Conservation (phyloP, 805 yeast genomes). For the Ascoidea asiatica region DNA sequence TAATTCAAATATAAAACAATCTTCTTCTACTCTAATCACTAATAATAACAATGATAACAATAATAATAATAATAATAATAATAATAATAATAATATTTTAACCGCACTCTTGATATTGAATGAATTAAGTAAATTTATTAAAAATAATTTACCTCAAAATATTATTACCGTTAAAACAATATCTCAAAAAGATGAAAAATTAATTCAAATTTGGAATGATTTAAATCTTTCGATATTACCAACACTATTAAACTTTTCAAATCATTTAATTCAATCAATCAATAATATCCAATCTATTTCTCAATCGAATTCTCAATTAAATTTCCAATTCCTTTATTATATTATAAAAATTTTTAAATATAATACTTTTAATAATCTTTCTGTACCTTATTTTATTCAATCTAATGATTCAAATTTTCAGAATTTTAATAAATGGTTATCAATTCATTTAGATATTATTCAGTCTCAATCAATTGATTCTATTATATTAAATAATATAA, state of each 20-base stretch:
- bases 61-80: constrained; percentile 17
- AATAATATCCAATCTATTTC: not conserved
- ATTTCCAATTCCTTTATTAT: constrained; percentile 31
- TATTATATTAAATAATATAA: constrained; percentile 34
- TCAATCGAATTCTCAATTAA: constrained; percentile 10
- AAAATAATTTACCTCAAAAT: constrained; percentile 16
- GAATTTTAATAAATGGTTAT: constrained; percentile 44
- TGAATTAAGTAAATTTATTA: constrained; percentile 7
- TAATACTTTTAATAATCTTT: constrained; percentile 41
- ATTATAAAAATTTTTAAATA: constrained; percentile 57
- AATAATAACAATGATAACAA: too few relatives aligned
- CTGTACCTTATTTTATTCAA: constrained; percentile 38
- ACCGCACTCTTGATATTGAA: constrained; percentile 3
- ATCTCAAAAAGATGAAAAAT: constrained; percentile 6
- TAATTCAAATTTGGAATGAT: constrained; percentile 4
- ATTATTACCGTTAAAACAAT: constrained; percentile 8
- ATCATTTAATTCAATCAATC: not conserved
- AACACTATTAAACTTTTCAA: constrained; percentile 2
- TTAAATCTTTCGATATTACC: constrained; percentile 7
- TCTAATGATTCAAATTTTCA: constrained; percentile 19
- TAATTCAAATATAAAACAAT: not conserved
- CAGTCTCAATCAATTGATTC: too few relatives aligned
- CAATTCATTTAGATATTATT: constrained; percentile 47
- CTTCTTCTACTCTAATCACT: not conserved
- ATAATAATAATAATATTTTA: constrained; percentile 12